Percentiles rank a stretch among this genome's conserved stretches.
These are phyloP conservation scores for Ophiostoma sp. DNA, from an alignment of 2,329 filamentous ascomycete species.

Conservation along the genomic window DNA sequence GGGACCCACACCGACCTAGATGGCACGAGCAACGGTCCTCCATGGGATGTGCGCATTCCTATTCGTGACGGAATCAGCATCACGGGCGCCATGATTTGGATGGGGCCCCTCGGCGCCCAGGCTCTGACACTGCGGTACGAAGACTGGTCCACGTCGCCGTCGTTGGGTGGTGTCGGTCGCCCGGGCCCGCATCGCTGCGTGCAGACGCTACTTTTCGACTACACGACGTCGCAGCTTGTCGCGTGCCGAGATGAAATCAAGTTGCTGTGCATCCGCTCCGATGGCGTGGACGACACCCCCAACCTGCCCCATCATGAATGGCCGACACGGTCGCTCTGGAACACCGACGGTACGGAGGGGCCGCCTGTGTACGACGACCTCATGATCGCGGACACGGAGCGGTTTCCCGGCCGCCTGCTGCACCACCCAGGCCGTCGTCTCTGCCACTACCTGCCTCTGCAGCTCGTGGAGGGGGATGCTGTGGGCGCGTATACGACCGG, in stretches of 20 bases:
- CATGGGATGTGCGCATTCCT: slow-evolving; percentile 17
- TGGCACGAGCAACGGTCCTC: background rate
- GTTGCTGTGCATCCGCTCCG: slow-evolving; percentile 5
- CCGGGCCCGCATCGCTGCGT: background rate
- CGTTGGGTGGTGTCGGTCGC: slow-evolving; percentile 10
- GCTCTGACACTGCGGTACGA: slow-evolving; percentile 21
- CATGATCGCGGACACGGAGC: slow-evolving; percentile 18
- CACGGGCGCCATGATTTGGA: slow-evolving; percentile 16
- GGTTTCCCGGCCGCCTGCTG: slow-evolving; percentile 21
- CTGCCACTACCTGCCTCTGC: slow-evolving; percentile 24
- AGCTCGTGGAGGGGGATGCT: background rate
- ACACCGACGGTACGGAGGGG: slow-evolving; percentile 10
- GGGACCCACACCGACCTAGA: background rate
- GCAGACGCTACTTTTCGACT: slow-evolving; percentile 17
- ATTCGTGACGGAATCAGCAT: slow-evolving; percentile 14
- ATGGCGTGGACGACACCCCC: background rate
- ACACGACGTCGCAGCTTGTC: background rate
- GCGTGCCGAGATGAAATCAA: slow-evolving; percentile 18
- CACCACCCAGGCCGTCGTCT: slow-evolving; percentile 21
- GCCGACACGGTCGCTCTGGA: slow-evolving; percentile 23
- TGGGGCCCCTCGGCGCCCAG: slow-evolving; percentile 17
- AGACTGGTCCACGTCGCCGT: slow-evolving; percentile 21
- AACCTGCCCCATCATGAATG: background rate
- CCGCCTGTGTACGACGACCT: slow-evolving; percentile 11
- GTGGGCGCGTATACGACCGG: slow-evolving; percentile 15